A percentile compares a stretch with the other conserved stretches of the same genome.
These are phyloP conservation scores for Aspergillus funiculosus DNA, from an alignment of 495 filamentous ascomycete species.

Conservation along the genomic window DNA sequence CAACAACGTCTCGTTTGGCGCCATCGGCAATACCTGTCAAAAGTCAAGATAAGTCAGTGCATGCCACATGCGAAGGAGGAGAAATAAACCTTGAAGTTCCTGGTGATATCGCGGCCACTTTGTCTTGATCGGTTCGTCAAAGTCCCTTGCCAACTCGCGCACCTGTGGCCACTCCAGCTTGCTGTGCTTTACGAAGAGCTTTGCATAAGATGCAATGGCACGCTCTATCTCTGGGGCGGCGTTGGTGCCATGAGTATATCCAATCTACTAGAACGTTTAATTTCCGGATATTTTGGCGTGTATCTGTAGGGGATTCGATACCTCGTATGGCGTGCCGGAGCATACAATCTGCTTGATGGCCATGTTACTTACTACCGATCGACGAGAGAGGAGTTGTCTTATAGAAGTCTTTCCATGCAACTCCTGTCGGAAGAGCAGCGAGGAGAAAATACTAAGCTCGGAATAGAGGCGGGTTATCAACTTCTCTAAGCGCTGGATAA, in stretches of 20 bases:
- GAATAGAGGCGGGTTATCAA: too few species aligned
- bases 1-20: slow-evolving; percentile 43
- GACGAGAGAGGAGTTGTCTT: too few species aligned
- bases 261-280: slow-evolving; percentile 1
- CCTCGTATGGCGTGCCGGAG: slow-evolving; percentile 11
- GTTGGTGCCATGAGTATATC: background rate
- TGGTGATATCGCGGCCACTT: slow-evolving; percentile 10
- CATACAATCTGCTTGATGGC: slow-evolving; percentile 8
- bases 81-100: slow-evolving; percentile 1
- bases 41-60: too few species aligned
- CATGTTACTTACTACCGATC: too few species aligned
- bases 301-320: too few species aligned
- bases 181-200: slow-evolving; percentile 7
- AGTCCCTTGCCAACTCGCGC: background rate
- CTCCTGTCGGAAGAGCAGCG: too few species aligned
- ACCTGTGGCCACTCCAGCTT: slow-evolving; percentile 6
- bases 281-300: background rate
- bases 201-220: slow-evolving; percentile 1
- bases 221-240: background rate
- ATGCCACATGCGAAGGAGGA: background rate
- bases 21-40: slow-evolving; percentile 52
- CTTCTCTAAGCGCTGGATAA: too few species aligned
- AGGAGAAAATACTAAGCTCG: too few species aligned
- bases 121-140: slow-evolving; percentile 1
- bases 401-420: too few species aligned